Evolutionary conservation across 177 flowering plant genomes (phyloP).

Genomic region (Telopea speciosissima): DNA sequence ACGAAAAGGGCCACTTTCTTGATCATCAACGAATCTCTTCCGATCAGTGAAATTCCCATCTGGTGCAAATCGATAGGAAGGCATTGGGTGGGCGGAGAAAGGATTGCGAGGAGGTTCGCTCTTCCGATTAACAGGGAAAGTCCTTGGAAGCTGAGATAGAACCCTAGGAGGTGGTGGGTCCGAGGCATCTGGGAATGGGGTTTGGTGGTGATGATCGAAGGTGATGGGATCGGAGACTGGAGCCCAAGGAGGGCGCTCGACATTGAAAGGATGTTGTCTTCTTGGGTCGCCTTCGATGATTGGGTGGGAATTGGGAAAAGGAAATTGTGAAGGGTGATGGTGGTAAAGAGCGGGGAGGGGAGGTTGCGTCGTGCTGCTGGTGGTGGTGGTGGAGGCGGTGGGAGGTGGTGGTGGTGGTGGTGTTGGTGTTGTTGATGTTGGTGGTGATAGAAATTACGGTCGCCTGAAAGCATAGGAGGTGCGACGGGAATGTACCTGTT

Average conservation of each 20-base stretch:
- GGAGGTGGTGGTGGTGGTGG: neutral
- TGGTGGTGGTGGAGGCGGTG: constrained; percentile 5
- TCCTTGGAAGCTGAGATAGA: neutral
- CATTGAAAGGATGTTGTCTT: neutral
- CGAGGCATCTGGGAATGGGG: neutral
- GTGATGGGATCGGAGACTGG: neutral
- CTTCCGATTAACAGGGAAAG: constrained; percentile 8
- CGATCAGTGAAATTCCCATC: too few relatives aligned
- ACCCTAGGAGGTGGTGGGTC: neutral
- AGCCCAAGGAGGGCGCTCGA: constrained; percentile 10
- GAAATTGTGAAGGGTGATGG: constrained; percentile 7
- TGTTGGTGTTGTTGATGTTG: too few relatives aligned
- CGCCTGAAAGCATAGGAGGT: constrained; percentile 9
- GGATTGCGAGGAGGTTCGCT: constrained; percentile 1
- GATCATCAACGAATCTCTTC: too few relatives aligned
- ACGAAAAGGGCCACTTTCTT: too few relatives aligned
- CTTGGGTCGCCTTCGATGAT: constrained; percentile 10
- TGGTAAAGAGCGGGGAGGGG: constrained; percentile 9
- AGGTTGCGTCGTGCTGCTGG: neutral
- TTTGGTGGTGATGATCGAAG: neutral
- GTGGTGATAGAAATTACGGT: constrained; percentile 6
- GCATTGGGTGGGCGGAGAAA: neutral
- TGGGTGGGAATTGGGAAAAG: neutral
- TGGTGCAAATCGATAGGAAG: too few relatives aligned
- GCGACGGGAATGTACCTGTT: constrained; percentile 9